Base-by-base conservation (phyloP, 2,329 filamentous ascomycete species). In the Annulohypoxylon truncatum region DNA sequence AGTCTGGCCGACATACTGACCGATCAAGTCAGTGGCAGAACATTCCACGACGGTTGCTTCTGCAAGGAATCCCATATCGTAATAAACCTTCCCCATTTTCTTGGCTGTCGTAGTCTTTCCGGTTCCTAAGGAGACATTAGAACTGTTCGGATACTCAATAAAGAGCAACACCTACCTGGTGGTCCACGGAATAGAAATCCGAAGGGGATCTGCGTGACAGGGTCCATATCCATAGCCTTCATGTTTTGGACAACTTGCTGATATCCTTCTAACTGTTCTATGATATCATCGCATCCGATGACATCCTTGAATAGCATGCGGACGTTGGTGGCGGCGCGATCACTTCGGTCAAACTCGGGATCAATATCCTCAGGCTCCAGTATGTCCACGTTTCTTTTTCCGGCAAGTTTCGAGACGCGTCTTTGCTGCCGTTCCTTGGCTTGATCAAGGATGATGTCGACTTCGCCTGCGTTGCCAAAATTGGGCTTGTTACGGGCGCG, bases 61-160 rank as follows among this genome's bases (percentile, higher is more conserved):
- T 0, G 85, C 78, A 0, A 94, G 78, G 31, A 94, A 86, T 0
- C 90, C 90, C 83, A 93, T 87, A 70, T 94, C 88, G 72, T 92
- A 94, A 72, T 87, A 94, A 0, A 94, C 81, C 66, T 92, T 86
- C 2, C 91, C 91, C 84, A 94, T 92, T 66, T 89, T 91, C n/a
- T 84, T 80, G 0, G 92, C 92, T 0, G 82, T 92, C 0, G 89
- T 86, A 0, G 88, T 90, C 69, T 90, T 90, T 0, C 88, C 89
- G 0, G 87, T 90, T 31, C 66, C 66, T 53, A 35, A 35, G 12
- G 40, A n/a, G 15, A 6, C 0, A 69, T 75, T 60, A 63, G 58
- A 42, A 38, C 24, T 29, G 31, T 9, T 26, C 20, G 4, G 3
- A 12, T 15, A 48, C 22, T 24, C 33, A 24, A 7, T 40, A 7